Conservation (phyloP, 2,329 filamentous ascomycete genomes). For the Celoporthe dispersa region DNA sequence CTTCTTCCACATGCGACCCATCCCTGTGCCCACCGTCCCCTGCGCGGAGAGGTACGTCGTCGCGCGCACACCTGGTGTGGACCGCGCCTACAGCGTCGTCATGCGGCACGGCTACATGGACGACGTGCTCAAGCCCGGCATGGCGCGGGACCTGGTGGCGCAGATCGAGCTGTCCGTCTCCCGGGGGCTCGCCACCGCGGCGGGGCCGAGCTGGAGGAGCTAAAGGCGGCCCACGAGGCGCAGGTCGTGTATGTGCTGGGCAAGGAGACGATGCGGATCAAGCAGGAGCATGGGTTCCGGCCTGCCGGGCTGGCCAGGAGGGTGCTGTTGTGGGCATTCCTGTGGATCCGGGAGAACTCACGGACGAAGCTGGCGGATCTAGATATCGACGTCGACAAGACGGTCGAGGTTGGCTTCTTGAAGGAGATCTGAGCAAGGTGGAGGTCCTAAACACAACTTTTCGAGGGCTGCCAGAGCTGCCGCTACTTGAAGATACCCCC, state of each 20-base stretch:
- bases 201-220: constrained; percentile 49
- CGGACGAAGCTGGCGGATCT: constrained; percentile 69
- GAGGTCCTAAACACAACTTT: too few species aligned
- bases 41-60: constrained; percentile 53
- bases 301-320: constrained; percentile 36
- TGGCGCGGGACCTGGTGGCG: constrained; percentile 60
- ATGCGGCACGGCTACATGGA: constrained; percentile 76
- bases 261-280: constrained; percentile 64
- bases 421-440: constrained; percentile 66
- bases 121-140: constrained; percentile 67
- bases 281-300: constrained; percentile 11
- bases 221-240: constrained; percentile 49
- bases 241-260: constrained; percentile 63
- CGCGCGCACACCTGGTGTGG: constrained; percentile 40
- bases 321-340: constrained; percentile 56
- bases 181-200: too few species aligned
- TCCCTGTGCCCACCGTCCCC: constrained; percentile 61
- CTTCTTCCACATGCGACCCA: constrained; percentile 73
- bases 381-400: constrained; percentile 59
- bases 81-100: constrained; percentile 61
- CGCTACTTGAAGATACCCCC: too few species aligned
- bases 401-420: constrained; percentile 72
- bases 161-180: constrained; percentile 56
- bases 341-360: constrained; percentile 70
- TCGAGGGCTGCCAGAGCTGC: too few species aligned